A percentile compares a stretch with the other conserved stretches of the same genome.
Conservation (phyloP, 352 stramenopile species). For the Phytophthora nicotianae region DNA sequence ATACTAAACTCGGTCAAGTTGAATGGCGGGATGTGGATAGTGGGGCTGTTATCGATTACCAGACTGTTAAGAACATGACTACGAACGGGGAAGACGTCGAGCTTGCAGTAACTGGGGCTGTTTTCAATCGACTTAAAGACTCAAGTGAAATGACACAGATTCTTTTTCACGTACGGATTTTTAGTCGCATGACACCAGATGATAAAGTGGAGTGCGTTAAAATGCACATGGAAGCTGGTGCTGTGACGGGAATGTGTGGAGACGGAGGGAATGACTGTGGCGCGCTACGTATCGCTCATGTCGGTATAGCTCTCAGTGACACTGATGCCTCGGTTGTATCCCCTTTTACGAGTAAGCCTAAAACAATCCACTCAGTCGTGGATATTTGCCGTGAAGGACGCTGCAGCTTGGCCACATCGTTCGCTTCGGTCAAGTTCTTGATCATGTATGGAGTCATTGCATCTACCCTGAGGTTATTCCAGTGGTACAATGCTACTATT, state of each 20-base stretch:
- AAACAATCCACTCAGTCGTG: conserved; percentile 79
- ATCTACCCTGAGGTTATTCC: conserved; percentile 63
- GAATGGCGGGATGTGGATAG: conserved; percentile 49
- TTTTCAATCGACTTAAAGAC: conserved; percentile 69
- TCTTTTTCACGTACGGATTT: conserved; percentile 72
- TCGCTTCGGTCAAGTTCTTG: conserved; percentile 87
- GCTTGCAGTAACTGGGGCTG: conserved; percentile 72
- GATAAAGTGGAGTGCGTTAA: conserved; percentile 76
- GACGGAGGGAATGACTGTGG: conserved; percentile 92
- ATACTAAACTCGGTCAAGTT: conserved; percentile 29
- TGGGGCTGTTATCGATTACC: conserved; percentile 24
- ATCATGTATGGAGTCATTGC: conserved; percentile 89
- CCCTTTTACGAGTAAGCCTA: conserved; percentile 88
- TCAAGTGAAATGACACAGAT: conserved; percentile 60
- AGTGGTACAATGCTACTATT: conserved; percentile 75
- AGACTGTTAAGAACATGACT: conserved; percentile 33
- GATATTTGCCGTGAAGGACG: conserved; percentile 88
- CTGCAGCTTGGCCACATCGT: conserved; percentile 87
- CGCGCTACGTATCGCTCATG: conserved; percentile 90
- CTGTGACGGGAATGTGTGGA: conserved; percentile 82
- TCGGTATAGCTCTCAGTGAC: conserved; percentile 91
- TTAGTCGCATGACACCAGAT: conserved; percentile 77
- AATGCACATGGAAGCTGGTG: conserved; percentile 62
- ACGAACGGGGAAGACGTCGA: conserved; percentile 39
- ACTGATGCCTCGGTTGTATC: conserved; percentile 88